Base-by-base conservation (phyloP, 768 basidiomycete species). In the Suillus bovinus region DNA sequence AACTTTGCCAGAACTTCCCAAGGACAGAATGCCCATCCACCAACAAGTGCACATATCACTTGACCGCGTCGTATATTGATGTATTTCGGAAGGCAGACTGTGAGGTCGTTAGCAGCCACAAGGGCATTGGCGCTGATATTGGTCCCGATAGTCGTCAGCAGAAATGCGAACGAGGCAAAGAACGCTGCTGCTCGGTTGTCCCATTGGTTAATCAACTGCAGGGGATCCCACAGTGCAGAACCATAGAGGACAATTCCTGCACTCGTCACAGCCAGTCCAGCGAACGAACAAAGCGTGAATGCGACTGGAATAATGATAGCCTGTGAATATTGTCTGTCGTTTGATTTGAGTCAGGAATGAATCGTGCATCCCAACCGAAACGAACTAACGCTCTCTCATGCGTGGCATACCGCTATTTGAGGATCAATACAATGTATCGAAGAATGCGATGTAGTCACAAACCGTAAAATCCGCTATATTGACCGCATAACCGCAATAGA, bases 401-500 rank as follows among this genome's bases (percentile, higher is more conserved):
- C 64, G 83, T 88, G 0, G 92, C 89, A 74, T 94, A 94, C 69
- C 93, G 84, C 81, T 88, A 39, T 17, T 49, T 47, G 57, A 34
- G 22, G 11, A 64, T 72, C 49, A 61, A 76, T 72, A 46, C 36
- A 33, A 41, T 27, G 41, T 13, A 24, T 17, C 66, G 4, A 44
- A 6, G 36, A 31, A 24, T 8, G 5, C 5, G 20, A 17, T 49
- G 10, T 11, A 14, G 33, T 47, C 14, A 39, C 72, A 58, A 63
- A 81, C 79, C 27, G 93, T 93, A 69, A 96, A 93, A 74, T 96
- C 94, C 2, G 93, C 88, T 62, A 93, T 92, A 68, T 93, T 93
- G 65, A 91, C 87, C 0, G 87, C 82, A 16, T 91, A 76, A 10
- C 88, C 90, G 5, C 87, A 77, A 73, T 88, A 94, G 64, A 85